Base-by-base conservation (phyloP, 345 rosid species). In the Dimocarpus longan region DNA sequence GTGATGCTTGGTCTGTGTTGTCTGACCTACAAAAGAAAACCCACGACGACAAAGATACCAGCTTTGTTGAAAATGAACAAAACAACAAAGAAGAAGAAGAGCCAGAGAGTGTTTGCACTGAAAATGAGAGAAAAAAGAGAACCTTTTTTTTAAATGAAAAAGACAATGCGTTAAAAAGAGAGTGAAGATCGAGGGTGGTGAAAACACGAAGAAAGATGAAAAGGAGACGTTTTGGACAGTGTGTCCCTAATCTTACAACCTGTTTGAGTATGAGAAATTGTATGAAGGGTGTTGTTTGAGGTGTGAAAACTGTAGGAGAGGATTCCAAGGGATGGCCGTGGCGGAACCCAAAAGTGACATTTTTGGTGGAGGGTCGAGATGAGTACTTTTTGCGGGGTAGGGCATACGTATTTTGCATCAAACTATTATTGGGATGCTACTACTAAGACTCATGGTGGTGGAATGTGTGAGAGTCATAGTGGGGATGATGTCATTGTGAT, bases 211-310 rank as follows among this genome's bases (percentile, higher is more conserved):
- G 21, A 75, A 70, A 0, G 76, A 12, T 19, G 75, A 43, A 39
- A 59, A 42, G 39, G 76, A 52, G 26, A 80, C 84, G 3, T 89
- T 90, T 76, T 87, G 93, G 91, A 90, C 97, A 10, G 72, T 86
- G 10, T 92, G 97, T 78, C 93, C 97, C 10, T 90, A 89, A 83
- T 92, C 94, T 75, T 86, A n/a, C 79, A 74, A 60, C 74, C 37
- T 87, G 46, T 89, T 81, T 57, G 87, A 86, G 83, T 92, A 90
- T 81, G 89, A 85, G 46, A 85, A 86, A 75, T 83, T 40, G 44
- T 90, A 88, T 68, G 87, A 87, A 71, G 93, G 82, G 18, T 85
- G 86, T 78, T 77, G 83, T 40, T 62, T 92, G 73, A 82, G 83
- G 80, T 92, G 97, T 70, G 90, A 87, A 80, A 85, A 72, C 28